Percentiles rank a stretch among this genome's conserved stretches.
Conservation (phyloP, 345 rosid genomes). For the Reutealis trisperma region DNA sequence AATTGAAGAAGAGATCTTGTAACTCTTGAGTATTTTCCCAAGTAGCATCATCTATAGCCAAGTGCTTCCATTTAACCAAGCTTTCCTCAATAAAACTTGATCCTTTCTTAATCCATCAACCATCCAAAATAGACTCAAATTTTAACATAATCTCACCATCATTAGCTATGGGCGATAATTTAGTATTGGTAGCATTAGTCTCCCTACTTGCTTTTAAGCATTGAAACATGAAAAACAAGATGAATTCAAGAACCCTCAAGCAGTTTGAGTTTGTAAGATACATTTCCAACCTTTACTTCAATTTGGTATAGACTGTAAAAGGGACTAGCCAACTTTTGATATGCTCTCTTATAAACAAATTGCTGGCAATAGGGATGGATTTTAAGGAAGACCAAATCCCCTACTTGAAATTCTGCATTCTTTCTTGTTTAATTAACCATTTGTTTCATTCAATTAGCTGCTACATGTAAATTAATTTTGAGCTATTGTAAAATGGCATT, state of each 20-base stretch:
- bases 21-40: no score
- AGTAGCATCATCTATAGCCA: no score
- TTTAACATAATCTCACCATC: not conserved
- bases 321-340: not conserved
- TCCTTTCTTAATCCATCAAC: not conserved
- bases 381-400: not conserved
- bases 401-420: not conserved
- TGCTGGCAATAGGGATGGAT: not conserved
- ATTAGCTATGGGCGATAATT: not conserved
- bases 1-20: no score
- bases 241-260: not conserved
- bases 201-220: not conserved
- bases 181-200: not conserved
- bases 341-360: not conserved
- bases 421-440: accelerated
- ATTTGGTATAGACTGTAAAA: not conserved
- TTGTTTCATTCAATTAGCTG: not conserved
- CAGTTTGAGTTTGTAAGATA: not conserved
- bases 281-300: not conserved
- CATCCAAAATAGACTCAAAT: not conserved
- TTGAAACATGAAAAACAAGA: constrained; percentile 4
- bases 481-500: not conserved
- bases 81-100: not conserved
- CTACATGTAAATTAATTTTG: not conserved
- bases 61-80: not conserved